Percentiles rank a stretch among this genome's conserved stretches.
phyloP scores from a whole-genome alignment of 2,329 filamentous ascomycete species.

The Penicillium glabrum region DNA sequence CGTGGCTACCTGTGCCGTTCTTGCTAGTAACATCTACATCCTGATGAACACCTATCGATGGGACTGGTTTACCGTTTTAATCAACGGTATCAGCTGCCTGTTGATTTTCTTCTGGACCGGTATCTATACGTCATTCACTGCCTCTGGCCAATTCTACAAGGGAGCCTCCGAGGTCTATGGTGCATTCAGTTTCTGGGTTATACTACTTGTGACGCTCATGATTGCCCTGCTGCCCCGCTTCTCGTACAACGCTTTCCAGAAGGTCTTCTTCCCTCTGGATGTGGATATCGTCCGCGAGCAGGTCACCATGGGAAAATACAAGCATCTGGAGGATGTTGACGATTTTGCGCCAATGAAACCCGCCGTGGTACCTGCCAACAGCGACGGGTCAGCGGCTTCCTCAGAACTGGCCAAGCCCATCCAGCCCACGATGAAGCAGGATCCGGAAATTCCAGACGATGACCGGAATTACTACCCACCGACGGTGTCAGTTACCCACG shows the following conservation, averaged over 20 bases:
- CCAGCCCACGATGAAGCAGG: constrained; percentile 58
- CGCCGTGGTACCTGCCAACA: constrained; percentile 39
- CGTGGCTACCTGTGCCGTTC: constrained; percentile 77
- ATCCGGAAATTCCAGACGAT: constrained; percentile 77
- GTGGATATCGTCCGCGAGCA: constrained; percentile 96
- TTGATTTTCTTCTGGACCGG: constrained; percentile 97
- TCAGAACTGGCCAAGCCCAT: constrained; percentile 48
- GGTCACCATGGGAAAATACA: constrained; percentile 77
- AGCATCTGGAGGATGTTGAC: constrained; percentile 63
- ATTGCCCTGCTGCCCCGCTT: constrained; percentile 88
- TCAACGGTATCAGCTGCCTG: constrained; percentile 77
- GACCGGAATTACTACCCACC: constrained; percentile 90
- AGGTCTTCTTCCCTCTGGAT: constrained; percentile 89
- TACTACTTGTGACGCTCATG: constrained; percentile 74
- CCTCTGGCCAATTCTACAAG: constrained; percentile 68
- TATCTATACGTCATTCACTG: constrained; percentile 68
- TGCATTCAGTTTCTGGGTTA: constrained; percentile 82
- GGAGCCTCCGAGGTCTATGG: constrained; percentile 77
- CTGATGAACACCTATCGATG: constrained; percentile 95
- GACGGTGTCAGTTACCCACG: constrained; percentile 66
- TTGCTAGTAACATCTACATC: constrained; percentile 92
- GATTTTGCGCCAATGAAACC: constrained; percentile 51
- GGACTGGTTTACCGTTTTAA: constrained; percentile 92
- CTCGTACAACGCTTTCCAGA: constrained; percentile 81
- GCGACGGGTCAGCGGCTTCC: constrained; percentile 42